Conservation (phyloP, 164 flowering plant genomes). For the Paratinospora sagittata region DNA sequence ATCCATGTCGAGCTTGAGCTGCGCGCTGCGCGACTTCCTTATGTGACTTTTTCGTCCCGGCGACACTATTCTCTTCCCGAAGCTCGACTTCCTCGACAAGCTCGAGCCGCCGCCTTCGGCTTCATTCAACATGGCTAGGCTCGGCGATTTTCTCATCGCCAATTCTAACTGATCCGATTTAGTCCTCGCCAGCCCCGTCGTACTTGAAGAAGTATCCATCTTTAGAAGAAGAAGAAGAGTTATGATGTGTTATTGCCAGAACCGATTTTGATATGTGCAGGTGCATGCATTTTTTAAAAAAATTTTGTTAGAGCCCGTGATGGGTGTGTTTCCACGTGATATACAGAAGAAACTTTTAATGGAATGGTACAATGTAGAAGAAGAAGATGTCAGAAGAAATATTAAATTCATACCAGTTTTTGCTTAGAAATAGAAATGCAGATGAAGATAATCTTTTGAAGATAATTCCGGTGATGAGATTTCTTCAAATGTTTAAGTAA, state of each 20-base stretch:
- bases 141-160: conserved; percentile 45
- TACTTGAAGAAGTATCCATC: too few species aligned
- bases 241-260: too few species aligned
- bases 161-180: conserved; percentile 65
- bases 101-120: conserved; percentile 26
- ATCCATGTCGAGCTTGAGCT: conserved; percentile 66
- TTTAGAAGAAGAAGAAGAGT: too few species aligned
- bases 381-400: too few species aligned
- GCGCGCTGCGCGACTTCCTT: conserved; percentile 80
- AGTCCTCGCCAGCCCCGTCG: conserved; percentile 45
- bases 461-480: neutral
- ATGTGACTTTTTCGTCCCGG: conserved; percentile 59
- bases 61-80: conserved; percentile 39
- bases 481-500: too few species aligned
- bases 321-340: neutral
- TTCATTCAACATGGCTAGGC: conserved; percentile 18
- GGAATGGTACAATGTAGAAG: too few species aligned
- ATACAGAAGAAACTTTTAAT: too few species aligned
- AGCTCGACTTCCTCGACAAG: conserved; percentile 53
- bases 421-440: neutral
- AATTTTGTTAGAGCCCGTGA: neutral
- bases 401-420: too few species aligned
- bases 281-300: neutral
- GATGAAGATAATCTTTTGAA: neutral
- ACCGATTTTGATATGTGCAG: neutral